phyloP scores from a whole-genome alignment of 768 basidiomycete genomes.

The Lactarius hengduanensis region DNA sequence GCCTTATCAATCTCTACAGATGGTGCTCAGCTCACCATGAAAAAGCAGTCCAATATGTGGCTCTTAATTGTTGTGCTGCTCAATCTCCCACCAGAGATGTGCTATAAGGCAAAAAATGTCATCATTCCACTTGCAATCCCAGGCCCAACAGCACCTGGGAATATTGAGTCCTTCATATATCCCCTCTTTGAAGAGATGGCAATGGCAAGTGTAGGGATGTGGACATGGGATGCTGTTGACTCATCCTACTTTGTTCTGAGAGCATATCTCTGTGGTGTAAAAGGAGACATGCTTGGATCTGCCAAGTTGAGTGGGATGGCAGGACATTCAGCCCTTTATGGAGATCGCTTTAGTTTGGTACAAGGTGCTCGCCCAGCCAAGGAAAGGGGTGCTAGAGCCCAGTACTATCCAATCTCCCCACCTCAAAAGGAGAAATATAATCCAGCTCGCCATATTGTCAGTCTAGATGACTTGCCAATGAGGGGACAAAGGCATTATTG shows the following conservation, averaged over 20 bases:
- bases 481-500: too few relatives aligned
- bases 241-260: conserved; percentile 11
- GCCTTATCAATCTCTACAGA: conserved; percentile 34
- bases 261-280: conserved; percentile 29
- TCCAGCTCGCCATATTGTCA: too few relatives aligned
- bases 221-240: conserved; percentile 2
- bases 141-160: background rate
- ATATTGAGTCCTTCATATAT: conserved; percentile 4
- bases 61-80: conserved; percentile 31
- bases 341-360: too few relatives aligned
- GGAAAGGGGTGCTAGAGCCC: too few relatives aligned
- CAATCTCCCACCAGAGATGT: conserved; percentile 21
- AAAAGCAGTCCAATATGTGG: conserved; percentile 36
- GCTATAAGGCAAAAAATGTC: background rate
- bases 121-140: conserved; percentile 7
- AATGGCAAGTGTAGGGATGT: background rate
- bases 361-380: too few relatives aligned
- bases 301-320: conserved; percentile 29
- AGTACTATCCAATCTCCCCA: too few relatives aligned
- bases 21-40: conserved; percentile 37
- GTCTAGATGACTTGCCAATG: too few relatives aligned
- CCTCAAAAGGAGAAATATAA: too few relatives aligned
- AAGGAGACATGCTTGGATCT: conserved; percentile 38
- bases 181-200: conserved; percentile 3
- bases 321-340: too few relatives aligned